Base-by-base conservation (phyloP, 805 yeast species). In the Tetrapisispora fleetii region DNA sequence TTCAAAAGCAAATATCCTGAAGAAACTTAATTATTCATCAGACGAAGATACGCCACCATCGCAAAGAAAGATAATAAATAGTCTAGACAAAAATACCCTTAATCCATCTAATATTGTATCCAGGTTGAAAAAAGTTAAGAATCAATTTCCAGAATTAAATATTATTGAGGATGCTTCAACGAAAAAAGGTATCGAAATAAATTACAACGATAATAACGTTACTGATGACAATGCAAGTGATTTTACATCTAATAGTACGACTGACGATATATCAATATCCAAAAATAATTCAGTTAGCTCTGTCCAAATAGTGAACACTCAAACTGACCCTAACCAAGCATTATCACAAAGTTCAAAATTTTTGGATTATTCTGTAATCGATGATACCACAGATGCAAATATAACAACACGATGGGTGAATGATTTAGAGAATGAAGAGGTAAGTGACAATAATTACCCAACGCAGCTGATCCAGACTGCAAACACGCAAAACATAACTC, bases 71-170 rank as follows among this genome's bases (percentile, higher is more conserved):
- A 21, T 28, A 16, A 21, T 27, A 14, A 19, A 27, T n/a, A 38
- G 30, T 3, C 7, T 37, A 14, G 28, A 19, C 3, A 17, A 38
- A 8, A 30, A 21, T 22, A 21, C 22, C 8, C 17, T 38, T 3
- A 45, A 18, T 17, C 44, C 48, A 2, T 78, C 81, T 56, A 70
- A 78, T 17, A 81, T 83, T 21, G 70, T 85, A 4, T 69, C 75
- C 30, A 45, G 42, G 22, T 37, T 61, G 63, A 32, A 21, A 18
- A 5, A 22, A 3, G 69, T 38, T 57, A 79, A 45, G 19, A 24
- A 16, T 11, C 24, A 40, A 8, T 21, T 18, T 3, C 18, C 19
- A 9, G 27, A 17, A 16, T 13, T n/a, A 19, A 37, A 35, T 33
- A 30, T 45, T 11, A 33, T 28, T 28, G 2, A 38, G 2, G 43